Percentiles rank a stretch among this genome's conserved stretches.
These are phyloP conservation scores for Elsinoe fawcettii DNA, from an alignment of 2,329 filamentous ascomycete species.

Conservation along the genomic window DNA sequence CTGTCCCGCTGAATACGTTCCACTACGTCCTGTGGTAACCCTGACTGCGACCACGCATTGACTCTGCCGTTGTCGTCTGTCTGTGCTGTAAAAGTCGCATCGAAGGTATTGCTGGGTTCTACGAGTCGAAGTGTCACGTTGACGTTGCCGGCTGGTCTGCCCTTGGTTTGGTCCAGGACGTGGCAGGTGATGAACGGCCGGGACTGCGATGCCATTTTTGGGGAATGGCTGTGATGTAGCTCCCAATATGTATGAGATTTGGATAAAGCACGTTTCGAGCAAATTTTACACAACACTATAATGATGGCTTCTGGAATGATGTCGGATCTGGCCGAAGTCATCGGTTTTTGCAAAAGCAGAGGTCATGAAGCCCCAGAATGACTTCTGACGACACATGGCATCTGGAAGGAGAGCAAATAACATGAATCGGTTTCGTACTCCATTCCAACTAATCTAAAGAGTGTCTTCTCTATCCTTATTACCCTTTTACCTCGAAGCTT, in stretches of 20 bases:
- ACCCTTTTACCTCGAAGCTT: neutral
- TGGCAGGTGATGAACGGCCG: slow-evolving; percentile 69
- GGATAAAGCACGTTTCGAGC: too few relatives aligned
- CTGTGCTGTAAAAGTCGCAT: slow-evolving; percentile 50
- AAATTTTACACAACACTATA: too few relatives aligned
- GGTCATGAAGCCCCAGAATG: neutral
- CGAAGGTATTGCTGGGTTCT: slow-evolving; percentile 25
- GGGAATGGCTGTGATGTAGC: too few relatives aligned
- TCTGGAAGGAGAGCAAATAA: neutral
- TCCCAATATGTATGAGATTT: too few relatives aligned
- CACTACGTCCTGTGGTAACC: slow-evolving; percentile 24
- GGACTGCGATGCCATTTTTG: slow-evolving; percentile 15
- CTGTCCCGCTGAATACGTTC: neutral
- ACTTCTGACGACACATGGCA: neutral
- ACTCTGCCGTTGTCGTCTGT: slow-evolving; percentile 74
- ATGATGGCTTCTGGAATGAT: too few relatives aligned
- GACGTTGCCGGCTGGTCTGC: slow-evolving; percentile 59
- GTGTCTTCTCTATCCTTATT: neutral
- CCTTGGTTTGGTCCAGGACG: slow-evolving; percentile 72
- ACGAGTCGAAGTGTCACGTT: slow-evolving; percentile 55
- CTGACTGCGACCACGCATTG: slow-evolving; percentile 50
- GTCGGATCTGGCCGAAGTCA: too few relatives aligned
- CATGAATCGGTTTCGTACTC: slow-evolving; percentile 1
- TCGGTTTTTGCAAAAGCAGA: neutral
- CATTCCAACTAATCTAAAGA: neutral